Conservation (phyloP, 192 early-diverging fungal genomes). For the Umbelopsis isabellina region DNA sequence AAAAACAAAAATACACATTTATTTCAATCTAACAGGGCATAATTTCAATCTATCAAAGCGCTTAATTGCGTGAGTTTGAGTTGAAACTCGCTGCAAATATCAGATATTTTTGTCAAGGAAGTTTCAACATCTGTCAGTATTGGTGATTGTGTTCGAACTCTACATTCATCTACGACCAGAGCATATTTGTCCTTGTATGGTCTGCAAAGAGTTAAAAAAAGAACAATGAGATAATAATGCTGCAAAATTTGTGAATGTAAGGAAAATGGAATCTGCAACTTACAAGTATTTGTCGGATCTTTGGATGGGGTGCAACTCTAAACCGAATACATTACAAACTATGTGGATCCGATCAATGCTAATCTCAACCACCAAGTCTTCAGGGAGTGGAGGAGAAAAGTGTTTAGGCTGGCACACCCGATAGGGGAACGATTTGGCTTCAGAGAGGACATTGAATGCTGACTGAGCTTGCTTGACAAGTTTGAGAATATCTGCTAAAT, state of each 20-base stretch:
- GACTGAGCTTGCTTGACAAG: conserved; percentile 31
- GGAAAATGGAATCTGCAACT: not conserved
- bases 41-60: not conserved
- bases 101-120: conserved; percentile 15
- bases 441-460: conserved; percentile 35
- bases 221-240: not conserved
- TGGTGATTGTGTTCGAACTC: conserved; percentile 39
- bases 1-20: too few relatives aligned
- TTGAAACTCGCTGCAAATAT: conserved; percentile 21
- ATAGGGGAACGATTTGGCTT: conserved; percentile 36
- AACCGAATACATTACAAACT: conserved; percentile 34
- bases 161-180: conserved; percentile 29
- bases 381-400: conserved; percentile 37
- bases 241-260: not conserved
- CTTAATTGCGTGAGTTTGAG: conserved; percentile 7
- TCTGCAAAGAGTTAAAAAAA: not conserved
- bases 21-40: not conserved
- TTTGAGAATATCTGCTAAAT: conserved; percentile 28
- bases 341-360: conserved; percentile 31
- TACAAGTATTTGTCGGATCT: conserved; percentile 27
- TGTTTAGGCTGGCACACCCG: conserved; percentile 41
- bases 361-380: conserved; percentile 39
- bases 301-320: conserved; percentile 24
- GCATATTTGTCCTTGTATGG: conserved; percentile 37
- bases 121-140: conserved; percentile 30